Base-by-base conservation (phyloP, 2,329 filamentous ascomycete species). In the Pseudogymnoascus sp. region DNA sequence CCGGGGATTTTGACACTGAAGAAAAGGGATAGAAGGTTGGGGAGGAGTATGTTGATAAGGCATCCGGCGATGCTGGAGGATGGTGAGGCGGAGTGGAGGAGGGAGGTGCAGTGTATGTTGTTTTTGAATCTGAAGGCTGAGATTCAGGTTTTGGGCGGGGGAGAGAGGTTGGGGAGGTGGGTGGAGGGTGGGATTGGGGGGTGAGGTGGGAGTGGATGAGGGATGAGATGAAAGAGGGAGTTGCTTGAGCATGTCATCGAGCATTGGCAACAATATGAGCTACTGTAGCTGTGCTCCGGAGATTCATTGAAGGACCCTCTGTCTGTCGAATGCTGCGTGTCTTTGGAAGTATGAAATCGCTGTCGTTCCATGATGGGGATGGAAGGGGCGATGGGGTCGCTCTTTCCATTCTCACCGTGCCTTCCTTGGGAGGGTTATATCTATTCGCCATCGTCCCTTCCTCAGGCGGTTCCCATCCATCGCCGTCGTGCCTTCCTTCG, bases 51-150 rank as follows among this genome's bases (percentile, higher is more conserved):
- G 68, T 74, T 92, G 12, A 73, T 75, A 8, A 79, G 73, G 11
- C 73, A 79, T 0, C 69, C 70, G 5, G 68, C 69, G 1, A 71
- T 72, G 6, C 67, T 68, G 0, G 14, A 66, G 0, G 66, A 5
- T 40, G 75, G 10, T 65, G 75, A 77, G 2, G 62, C 67, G 0
- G 75, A 77, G 5, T 75, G 84, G 65, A 75, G 75, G 31, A 73
- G 74, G 2, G 87, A 92, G 68, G 68, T 93, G 14, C 89, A 91
- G 69, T 68, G 80, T 0, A 92, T 93, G 89, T 74, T 93, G 18
- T 81, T 89, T 76, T 76, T 92, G 60, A 88, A 88, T 61, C 69
- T 86, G 59, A 94, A 93, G 70, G 88, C 87, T 0, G 90, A 94
- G 71, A 90, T 93, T 60, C 89, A 94, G 69, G 81, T 85, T 16